Percentiles rank a stretch among this genome's conserved stretches.
phyloP scores from a whole-genome alignment of 805 yeast species.

The Myxozyma melibiosi region DNA sequence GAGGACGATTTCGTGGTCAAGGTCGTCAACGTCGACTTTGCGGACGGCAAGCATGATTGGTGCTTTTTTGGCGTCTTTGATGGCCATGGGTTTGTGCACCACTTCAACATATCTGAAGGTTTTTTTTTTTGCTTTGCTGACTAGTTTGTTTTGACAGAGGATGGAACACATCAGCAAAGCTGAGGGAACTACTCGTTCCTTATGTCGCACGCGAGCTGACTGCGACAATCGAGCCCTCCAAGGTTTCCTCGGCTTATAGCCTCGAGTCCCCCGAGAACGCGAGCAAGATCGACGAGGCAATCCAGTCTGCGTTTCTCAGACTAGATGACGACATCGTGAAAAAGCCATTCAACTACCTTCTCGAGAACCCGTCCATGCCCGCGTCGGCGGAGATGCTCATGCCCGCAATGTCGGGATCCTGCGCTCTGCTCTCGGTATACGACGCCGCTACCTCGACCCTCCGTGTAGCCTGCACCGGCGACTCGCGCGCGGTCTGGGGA shows the following conservation, averaged over 20 bases:
- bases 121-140: neutral
- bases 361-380: constrained; percentile 64
- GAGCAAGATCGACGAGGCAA: constrained; percentile 68
- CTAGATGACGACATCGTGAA: constrained; percentile 86
- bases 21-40: constrained; percentile 45
- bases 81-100: constrained; percentile 63
- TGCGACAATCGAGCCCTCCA: constrained; percentile 50
- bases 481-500: constrained; percentile 89
- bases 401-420: constrained; percentile 95
- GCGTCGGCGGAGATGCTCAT: constrained; percentile 71
- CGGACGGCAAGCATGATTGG: constrained; percentile 67
- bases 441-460: constrained; percentile 72
- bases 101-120: too few species aligned
- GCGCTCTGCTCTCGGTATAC: constrained; percentile 85
- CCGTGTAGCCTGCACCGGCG: constrained; percentile 95
- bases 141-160: too few species aligned
- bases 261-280: constrained; percentile 46
- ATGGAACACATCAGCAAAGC: constrained; percentile 85
- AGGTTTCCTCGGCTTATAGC: constrained; percentile 37
- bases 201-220: constrained; percentile 78
- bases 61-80: constrained; percentile 95
- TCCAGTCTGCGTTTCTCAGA: constrained; percentile 75
- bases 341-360: constrained; percentile 67
- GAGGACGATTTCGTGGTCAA: constrained; percentile 92
- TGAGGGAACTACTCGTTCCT: constrained; percentile 75